Evolutionary conservation across 1,139 yeast species (phyloP).

Genomic region (Scheffersomyces insectosa): DNA sequence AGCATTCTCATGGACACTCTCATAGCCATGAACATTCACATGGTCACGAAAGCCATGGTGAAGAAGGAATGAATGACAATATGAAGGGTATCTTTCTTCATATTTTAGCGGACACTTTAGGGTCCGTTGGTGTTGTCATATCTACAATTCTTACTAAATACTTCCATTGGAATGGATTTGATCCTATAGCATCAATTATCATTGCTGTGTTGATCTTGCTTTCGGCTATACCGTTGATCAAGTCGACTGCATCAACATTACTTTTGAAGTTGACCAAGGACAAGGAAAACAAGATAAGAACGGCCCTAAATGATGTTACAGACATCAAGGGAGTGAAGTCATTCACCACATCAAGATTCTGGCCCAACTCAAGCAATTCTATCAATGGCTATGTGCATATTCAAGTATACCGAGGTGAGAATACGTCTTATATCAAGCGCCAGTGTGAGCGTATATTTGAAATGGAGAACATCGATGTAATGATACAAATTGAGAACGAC

Average conservation of each 20-base stretch:
- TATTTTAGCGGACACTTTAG: constrained; percentile 91
- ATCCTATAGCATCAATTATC: constrained; percentile 87
- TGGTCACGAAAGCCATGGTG: constrained; percentile 22
- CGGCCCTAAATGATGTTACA: constrained; percentile 64
- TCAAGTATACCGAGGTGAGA: constrained; percentile 69
- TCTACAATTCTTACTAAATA: constrained; percentile 71
- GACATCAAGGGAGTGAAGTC: constrained; percentile 79
- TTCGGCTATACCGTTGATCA: constrained; percentile 81
- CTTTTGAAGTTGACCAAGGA: constrained; percentile 59
- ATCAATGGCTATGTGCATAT: constrained; percentile 63
- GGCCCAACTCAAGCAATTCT: constrained; percentile 63
- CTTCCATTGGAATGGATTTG: constrained; percentile 68
- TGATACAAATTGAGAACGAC: constrained; percentile 63
- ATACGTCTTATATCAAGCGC: constrained; percentile 58
- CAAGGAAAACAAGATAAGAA: constrained; percentile 60
- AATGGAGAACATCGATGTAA: constrained; percentile 40
- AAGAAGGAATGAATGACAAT: constrained; percentile 62
- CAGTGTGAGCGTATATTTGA: constrained; percentile 54
- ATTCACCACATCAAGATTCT: constrained; percentile 85
- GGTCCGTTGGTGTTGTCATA: constrained; percentile 92
- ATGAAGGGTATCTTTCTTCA: constrained; percentile 95
- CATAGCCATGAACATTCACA: constrained; percentile 20
- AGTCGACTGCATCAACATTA: constrained; percentile 76
- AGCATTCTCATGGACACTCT: constrained; percentile 24
- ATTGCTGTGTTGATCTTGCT: constrained; percentile 78